phyloP scores from a whole-genome alignment of 139 green algal species.

The Chlorella sp. region DNA sequence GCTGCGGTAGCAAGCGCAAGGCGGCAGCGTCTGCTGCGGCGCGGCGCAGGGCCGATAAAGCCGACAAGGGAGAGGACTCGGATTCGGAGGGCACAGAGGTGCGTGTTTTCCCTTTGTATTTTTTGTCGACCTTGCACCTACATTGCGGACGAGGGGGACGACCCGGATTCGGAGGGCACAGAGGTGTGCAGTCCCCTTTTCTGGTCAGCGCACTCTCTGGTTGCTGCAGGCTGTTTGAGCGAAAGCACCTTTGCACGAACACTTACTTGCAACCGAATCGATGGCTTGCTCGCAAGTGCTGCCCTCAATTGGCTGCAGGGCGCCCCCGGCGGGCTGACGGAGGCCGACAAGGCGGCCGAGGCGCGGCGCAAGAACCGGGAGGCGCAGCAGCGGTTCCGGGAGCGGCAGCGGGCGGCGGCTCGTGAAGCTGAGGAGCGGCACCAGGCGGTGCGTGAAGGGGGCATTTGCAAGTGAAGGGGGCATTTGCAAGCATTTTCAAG shows the following conservation, averaged over 20 bases:
- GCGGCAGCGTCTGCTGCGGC: too few relatives aligned
- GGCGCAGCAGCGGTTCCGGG: slow-evolving; percentile 31
- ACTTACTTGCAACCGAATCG: neutral
- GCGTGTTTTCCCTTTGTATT: too few relatives aligned
- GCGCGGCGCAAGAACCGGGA: slow-evolving; percentile 23
- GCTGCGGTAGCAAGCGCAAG: neutral
- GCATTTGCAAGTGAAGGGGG: neutral
- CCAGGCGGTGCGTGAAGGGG: neutral
- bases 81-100: neutral
- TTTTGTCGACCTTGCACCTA: too few relatives aligned
- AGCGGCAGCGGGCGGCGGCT: slow-evolving; percentile 15
- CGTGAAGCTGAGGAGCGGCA: slow-evolving; percentile 16
- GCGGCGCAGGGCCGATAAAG: neutral
- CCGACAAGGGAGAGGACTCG: neutral
- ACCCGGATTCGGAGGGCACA: neutral
- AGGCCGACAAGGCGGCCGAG: neutral
- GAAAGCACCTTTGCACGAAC: neutral
- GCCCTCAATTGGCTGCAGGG: too few relatives aligned
- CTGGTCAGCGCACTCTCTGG: neutral
- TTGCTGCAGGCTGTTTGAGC: neutral
- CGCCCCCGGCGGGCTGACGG: too few relatives aligned
- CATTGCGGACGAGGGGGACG: too few relatives aligned
- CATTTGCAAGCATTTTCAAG: too few relatives aligned
- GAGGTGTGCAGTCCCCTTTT: neutral
- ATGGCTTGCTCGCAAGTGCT: too few relatives aligned